These are phyloP conservation scores for Coix lacrymajobi DNA, from an alignment of 176 grass and related monocot genomes.

Conservation along the genomic window DNA sequence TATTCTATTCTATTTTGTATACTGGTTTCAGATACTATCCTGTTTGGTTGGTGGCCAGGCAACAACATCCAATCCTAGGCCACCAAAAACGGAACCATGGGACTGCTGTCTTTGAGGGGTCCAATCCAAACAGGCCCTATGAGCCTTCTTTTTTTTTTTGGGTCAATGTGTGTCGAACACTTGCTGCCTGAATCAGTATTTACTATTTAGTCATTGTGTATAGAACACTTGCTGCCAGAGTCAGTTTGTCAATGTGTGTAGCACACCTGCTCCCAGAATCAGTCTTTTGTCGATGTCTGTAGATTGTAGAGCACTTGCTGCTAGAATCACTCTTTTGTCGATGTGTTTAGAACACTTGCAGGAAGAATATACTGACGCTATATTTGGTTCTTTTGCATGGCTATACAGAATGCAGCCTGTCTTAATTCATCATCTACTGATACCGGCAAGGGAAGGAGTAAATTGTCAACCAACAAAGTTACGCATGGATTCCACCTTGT, in stretches of 20 bases:
- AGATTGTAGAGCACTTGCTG: background rate
- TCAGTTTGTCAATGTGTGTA: background rate
- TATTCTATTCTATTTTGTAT: background rate
- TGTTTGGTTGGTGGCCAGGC: background rate
- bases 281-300: background rate
- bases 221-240: background rate
- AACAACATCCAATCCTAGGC: background rate
- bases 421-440: conserved; percentile 68
- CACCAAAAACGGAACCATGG: background rate
- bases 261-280: background rate
- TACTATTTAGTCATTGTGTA: background rate
- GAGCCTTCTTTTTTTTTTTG: no score
- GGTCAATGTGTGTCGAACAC: background rate
- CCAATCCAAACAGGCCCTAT: background rate
- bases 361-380: background rate
- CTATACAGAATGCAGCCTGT: conserved; percentile 59
- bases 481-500: conserved; percentile 95
- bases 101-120: background rate
- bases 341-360: background rate
- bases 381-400: conserved; percentile 19
- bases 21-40: background rate
- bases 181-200: background rate
- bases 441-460: conserved; percentile 91
- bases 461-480: conserved; percentile 78
- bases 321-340: background rate